A percentile compares a stretch with the other conserved stretches of the same genome.
Conservation (phyloP, 108 stramenopile species). For the Cylindrotheca closterium region DNA sequence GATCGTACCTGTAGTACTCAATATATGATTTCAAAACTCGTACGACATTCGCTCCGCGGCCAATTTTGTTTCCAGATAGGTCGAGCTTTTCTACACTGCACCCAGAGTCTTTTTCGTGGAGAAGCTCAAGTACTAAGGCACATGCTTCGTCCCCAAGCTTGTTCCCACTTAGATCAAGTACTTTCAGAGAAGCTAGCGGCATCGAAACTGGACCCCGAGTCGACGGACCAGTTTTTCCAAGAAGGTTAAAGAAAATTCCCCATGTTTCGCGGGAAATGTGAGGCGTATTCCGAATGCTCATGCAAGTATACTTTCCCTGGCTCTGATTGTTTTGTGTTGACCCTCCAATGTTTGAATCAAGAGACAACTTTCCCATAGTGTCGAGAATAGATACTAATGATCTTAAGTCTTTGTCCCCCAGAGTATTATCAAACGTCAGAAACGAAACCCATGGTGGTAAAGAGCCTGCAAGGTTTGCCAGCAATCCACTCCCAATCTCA, state of each 20-base stretch:
- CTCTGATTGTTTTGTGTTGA: constrained; percentile 18
- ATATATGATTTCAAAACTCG: constrained; percentile 38
- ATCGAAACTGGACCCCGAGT: constrained; percentile 19
- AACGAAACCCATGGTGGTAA: constrained; percentile 61
- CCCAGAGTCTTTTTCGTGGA: constrained; percentile 46
- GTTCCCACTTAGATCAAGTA: constrained; percentile 61
- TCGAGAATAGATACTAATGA: constrained; percentile 48
- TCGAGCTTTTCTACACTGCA: constrained; percentile 59
- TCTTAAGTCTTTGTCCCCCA: constrained; percentile 42
- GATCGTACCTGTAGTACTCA: constrained; percentile 45
- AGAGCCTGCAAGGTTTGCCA: constrained; percentile 61
- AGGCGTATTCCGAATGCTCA: constrained; percentile 51
- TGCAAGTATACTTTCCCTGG: constrained; percentile 48
- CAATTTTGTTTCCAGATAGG: constrained; percentile 54
- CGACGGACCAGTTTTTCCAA: constrained; percentile 33
- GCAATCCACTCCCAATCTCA: constrained; percentile 48
- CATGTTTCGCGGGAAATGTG: constrained; percentile 35
- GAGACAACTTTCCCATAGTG: constrained; percentile 51
- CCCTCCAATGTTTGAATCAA: constrained; percentile 22
- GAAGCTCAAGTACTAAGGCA: constrained; percentile 43
- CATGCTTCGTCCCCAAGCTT: constrained; percentile 52
- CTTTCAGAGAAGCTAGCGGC: constrained; percentile 38
- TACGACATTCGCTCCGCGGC: constrained; percentile 35
- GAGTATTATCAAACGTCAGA: constrained; percentile 57
- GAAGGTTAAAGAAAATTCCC: constrained; percentile 40